phyloP scores from a whole-genome alignment of 176 grass and related monocot genomes.

The Elaeis guineensis region DNA sequence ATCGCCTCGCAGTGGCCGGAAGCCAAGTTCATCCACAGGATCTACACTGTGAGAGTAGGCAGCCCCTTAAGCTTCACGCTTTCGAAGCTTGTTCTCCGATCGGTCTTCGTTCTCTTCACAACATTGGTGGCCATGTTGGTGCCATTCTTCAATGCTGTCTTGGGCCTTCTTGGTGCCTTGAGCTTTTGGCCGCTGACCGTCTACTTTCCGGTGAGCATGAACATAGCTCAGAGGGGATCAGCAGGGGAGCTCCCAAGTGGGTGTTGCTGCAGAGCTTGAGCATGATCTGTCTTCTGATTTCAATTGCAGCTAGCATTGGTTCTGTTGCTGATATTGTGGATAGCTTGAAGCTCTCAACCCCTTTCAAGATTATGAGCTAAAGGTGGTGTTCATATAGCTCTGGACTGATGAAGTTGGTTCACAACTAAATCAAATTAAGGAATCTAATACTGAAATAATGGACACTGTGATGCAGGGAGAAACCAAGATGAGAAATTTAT shows the following conservation, averaged over 20 bases:
- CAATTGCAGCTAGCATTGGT: slow-evolving; percentile 50
- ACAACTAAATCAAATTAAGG: not conserved
- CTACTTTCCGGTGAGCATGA: slow-evolving; percentile 78
- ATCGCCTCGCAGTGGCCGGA: slow-evolving; percentile 43
- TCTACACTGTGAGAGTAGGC: slow-evolving; percentile 33
- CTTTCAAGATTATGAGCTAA: slow-evolving; percentile 47
- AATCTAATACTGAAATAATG: not conserved
- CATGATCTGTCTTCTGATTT: slow-evolving; percentile 44
- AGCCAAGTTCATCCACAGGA: slow-evolving; percentile 56
- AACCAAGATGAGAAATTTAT: no score
- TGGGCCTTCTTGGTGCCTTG: slow-evolving; percentile 66
- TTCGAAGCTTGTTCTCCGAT: slow-evolving; percentile 39
- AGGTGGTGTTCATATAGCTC: not conserved
- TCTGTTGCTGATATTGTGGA: slow-evolving; percentile 64
- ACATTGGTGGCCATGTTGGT: slow-evolving; percentile 67
- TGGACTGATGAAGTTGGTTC: no score
- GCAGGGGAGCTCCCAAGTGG: slow-evolving; percentile 34
- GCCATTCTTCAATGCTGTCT: slow-evolving; percentile 76
- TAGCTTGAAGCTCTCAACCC: slow-evolving; percentile 36
- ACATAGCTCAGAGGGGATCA: slow-evolving; percentile 53
- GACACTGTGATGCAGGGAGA: no score
- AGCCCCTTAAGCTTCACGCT: slow-evolving; percentile 41
- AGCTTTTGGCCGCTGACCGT: slow-evolving; percentile 89
- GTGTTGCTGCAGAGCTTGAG: slow-evolving; percentile 47
- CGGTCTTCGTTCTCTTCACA: slow-evolving; percentile 35